Conservation (phyloP, 441 rosid genomes). For the Populus hybrid region DNA sequence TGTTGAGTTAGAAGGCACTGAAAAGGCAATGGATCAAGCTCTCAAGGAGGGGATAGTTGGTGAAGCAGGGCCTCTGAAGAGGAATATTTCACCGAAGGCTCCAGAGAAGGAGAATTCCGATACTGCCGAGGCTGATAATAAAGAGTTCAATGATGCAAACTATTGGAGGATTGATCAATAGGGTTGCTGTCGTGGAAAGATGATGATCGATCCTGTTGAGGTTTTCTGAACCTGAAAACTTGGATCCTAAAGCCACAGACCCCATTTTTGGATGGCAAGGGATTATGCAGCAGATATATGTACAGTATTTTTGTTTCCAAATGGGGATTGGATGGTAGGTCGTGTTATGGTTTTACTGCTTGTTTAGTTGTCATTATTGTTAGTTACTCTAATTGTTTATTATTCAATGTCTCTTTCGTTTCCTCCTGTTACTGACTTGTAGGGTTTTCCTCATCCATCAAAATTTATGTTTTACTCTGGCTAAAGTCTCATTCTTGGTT, state of each 20-base stretch:
- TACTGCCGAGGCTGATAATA: slow-evolving; percentile 50
- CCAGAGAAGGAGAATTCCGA: slow-evolving; percentile 54
- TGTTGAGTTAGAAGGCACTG: slow-evolving; percentile 85
- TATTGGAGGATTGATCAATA: slow-evolving; percentile 94
- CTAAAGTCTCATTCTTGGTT: neutral
- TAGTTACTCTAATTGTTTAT: slow-evolving; percentile 18
- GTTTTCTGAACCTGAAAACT: slow-evolving; percentile 12
- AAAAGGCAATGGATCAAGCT: slow-evolving; percentile 95
- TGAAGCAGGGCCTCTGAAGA: slow-evolving; percentile 86
- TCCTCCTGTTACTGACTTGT: slow-evolving; percentile 14
- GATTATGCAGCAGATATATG: slow-evolving; percentile 35
- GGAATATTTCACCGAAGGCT: slow-evolving; percentile 40
- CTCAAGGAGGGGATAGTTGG: slow-evolving; percentile 93
- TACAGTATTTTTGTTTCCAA: slow-evolving; percentile 54
- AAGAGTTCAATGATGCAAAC: slow-evolving; percentile 85
- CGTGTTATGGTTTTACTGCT: slow-evolving; percentile 29
- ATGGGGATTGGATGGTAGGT: slow-evolving; percentile 39
- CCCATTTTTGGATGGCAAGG: slow-evolving; percentile 30
- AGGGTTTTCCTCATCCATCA: slow-evolving; percentile 20
- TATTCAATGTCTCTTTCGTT: slow-evolving; percentile 32
- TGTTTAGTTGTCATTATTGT: slow-evolving; percentile 22
- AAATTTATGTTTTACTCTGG: slow-evolving; percentile 11
- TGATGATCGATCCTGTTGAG: slow-evolving; percentile 7
- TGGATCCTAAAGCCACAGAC: slow-evolving; percentile 20
- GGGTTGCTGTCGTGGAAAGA: slow-evolving; percentile 73